Percentiles rank a stretch among this genome's conserved stretches.
phyloP scores from a whole-genome alignment of 78 protist genomes.

The Dictyostelium capitatum region DNA sequence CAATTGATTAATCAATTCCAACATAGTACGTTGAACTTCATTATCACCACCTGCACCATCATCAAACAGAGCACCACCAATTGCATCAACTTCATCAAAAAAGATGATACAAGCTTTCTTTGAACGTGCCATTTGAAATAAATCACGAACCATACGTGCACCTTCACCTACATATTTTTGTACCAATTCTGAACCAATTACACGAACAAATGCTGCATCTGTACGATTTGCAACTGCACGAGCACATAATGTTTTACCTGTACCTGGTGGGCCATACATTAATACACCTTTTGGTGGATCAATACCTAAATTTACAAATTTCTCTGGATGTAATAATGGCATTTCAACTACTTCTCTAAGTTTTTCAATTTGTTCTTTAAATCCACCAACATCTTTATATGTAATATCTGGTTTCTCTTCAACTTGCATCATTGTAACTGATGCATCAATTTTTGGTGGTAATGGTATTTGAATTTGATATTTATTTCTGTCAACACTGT shows the following conservation, averaged over 20 bases:
- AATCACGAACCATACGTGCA: slow-evolving; percentile 99
- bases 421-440: slow-evolving; percentile 99
- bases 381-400: slow-evolving; percentile 99
- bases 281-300: slow-evolving; percentile 99
- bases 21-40: slow-evolving; percentile 99
- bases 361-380: slow-evolving; percentile 99
- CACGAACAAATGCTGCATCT: slow-evolving; percentile 99
- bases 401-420: slow-evolving; percentile 99
- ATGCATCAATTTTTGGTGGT: slow-evolving; percentile 99
- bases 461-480: slow-evolving; percentile 99
- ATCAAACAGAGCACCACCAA: slow-evolving; percentile 98
- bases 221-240: slow-evolving; percentile 99
- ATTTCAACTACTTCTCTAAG: slow-evolving; percentile 99
- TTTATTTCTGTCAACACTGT: slow-evolving; percentile 95
- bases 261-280: slow-evolving; percentile 99
- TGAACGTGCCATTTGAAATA: slow-evolving; percentile 98
- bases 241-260: slow-evolving; percentile 99
- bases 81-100: slow-evolving; percentile 99
- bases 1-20: slow-evolving; percentile 99
- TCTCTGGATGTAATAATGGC: slow-evolving; percentile 99
- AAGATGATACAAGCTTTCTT: slow-evolving; percentile 99
- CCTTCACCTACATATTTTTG: slow-evolving; percentile 99
- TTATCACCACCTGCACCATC: slow-evolving; percentile 99
- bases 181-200: slow-evolving; percentile 99
- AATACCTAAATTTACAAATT: slow-evolving; percentile 98